A percentile compares a stretch with the other conserved stretches of the same genome.
phyloP scores from a whole-genome alignment of 257 asterid genomes.

The Linaria vulgaris region DNA sequence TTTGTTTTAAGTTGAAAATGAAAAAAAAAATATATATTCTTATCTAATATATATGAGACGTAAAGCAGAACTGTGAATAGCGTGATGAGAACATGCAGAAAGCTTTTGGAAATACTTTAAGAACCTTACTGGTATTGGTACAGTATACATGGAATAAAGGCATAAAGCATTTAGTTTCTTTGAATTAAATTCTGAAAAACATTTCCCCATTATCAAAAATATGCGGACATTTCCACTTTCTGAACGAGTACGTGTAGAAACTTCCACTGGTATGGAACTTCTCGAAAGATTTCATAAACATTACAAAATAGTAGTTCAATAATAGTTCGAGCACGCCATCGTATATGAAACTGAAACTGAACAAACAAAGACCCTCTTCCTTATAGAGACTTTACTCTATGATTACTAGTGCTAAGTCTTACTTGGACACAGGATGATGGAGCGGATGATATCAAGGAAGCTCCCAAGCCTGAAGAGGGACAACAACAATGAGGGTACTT shows the following conservation, averaged over 20 bases:
- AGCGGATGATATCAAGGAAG: conserved; percentile 51
- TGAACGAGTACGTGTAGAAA: background rate
- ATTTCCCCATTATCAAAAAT: no score
- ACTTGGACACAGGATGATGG: conserved; percentile 45
- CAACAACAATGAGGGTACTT: conserved; percentile 40
- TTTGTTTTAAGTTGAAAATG: background rate
- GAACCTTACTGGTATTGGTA: no score
- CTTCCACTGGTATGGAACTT: background rate
- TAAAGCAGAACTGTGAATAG: no score
- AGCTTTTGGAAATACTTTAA: no score
- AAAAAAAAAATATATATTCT: no score
- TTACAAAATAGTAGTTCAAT: no score
- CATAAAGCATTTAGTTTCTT: background rate
- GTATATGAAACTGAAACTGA: background rate
- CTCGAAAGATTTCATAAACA: background rate
- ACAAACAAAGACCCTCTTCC: background rate
- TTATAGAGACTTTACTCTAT: background rate
- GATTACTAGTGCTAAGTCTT: background rate
- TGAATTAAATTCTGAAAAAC: no score
- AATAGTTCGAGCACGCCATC: no score
- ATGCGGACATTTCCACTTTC: no score
- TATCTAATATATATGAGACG: no score
- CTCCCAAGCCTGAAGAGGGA: conserved; percentile 42
- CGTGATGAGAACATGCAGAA: no score
- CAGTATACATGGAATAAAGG: no score